phyloP scores from a whole-genome alignment of 257 asterid species.

The Voacanga thouarsii region DNA sequence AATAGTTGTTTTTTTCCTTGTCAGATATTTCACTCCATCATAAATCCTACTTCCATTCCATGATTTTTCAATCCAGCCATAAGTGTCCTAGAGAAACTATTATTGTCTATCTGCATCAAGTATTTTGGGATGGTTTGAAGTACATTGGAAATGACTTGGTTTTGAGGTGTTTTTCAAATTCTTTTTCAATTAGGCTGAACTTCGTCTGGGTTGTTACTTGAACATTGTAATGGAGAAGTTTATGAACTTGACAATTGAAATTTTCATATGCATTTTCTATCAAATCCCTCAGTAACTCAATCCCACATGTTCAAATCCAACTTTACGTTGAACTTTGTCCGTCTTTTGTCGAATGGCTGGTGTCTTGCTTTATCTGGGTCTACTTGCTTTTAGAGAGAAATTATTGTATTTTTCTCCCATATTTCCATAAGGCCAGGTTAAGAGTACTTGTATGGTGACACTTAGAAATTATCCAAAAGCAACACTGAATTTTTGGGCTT shows the following conservation, averaged over 20 bases:
- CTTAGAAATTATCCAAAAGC: not conserved
- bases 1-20: not conserved
- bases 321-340: not conserved
- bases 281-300: not conserved
- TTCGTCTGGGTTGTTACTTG: not conserved
- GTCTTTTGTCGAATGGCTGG: not conserved
- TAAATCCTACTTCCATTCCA: not conserved
- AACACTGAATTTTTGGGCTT: not conserved
- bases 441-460: not conserved
- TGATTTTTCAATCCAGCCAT: not conserved
- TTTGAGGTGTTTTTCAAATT: not conserved
- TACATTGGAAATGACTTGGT: not conserved
- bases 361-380: not conserved
- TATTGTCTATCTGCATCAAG: not conserved
- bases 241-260: not conserved
- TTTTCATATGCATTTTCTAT: not conserved
- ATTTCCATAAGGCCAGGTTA: not conserved
- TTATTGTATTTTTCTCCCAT: not conserved
- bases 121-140: not conserved
- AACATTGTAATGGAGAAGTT: not conserved
- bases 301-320: not conserved
- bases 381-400: not conserved
- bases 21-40: not conserved
- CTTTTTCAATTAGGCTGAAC: not conserved
- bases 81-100: not conserved